Evolutionary conservation across 2,329 filamentous ascomycete species (phyloP).

Genomic region (Trichoderma afroharzianum): DNA sequence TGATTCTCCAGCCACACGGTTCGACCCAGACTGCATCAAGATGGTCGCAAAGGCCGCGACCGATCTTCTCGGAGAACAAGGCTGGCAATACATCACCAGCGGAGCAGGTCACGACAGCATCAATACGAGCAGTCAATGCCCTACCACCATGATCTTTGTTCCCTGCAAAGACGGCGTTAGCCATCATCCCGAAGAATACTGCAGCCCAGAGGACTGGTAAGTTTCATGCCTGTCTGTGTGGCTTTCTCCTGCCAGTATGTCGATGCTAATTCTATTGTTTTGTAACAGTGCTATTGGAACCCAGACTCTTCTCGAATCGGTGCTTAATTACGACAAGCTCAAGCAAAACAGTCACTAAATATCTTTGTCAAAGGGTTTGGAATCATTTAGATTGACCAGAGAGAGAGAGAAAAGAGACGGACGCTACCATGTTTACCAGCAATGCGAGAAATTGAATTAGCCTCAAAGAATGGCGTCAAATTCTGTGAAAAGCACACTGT

Average conservation of each 20-base stretch:
- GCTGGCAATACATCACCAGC: conserved; percentile 32
- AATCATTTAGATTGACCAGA: not conserved
- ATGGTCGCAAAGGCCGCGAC: conserved; percentile 58
- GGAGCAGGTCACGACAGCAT: conserved; percentile 40
- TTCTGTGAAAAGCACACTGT: not conserved
- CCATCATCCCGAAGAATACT: conserved; percentile 36
- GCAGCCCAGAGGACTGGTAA: conserved; percentile 34
- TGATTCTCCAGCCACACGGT: conserved; percentile 56
- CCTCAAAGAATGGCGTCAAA: not conserved
- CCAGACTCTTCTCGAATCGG: conserved; percentile 28
- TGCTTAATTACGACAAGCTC: conserved; percentile 23
- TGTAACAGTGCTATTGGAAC: conserved; percentile 25
- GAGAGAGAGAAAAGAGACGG: not conserved
- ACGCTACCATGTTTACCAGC: not conserved
- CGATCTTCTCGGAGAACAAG: conserved; percentile 48
- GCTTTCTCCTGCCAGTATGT: too few species aligned
- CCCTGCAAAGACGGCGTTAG: conserved; percentile 36
- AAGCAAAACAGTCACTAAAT: not conserved
- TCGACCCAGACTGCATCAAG: conserved; percentile 62
- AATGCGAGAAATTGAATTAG: not conserved
- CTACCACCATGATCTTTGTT: conserved; percentile 39
- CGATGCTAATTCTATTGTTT: not conserved
- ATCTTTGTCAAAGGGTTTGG: not conserved
- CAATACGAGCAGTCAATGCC: conserved; percentile 31
- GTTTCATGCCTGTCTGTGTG: not conserved